A percentile compares a stretch with the other conserved stretches of the same genome.
phyloP scores from a whole-genome alignment of 1,139 yeast species.

The Citeromyces hawaiiensis region DNA sequence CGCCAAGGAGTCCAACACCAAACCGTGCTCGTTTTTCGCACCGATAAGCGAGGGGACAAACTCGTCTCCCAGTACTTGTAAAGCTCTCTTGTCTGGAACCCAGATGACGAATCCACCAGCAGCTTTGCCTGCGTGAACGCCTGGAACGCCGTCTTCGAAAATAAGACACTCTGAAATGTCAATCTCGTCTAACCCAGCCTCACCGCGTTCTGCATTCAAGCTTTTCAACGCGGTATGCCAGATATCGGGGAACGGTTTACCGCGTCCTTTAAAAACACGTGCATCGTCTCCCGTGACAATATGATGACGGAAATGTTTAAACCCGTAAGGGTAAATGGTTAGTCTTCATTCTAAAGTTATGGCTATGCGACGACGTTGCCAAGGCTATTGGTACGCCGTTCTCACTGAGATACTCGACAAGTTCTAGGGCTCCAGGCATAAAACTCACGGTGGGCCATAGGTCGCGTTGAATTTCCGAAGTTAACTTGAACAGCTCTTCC shows the following conservation, averaged over 20 bases:
- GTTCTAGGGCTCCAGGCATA: constrained; percentile 75
- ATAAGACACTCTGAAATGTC: constrained; percentile 69
- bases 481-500: constrained; percentile 40
- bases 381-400: constrained; percentile 65
- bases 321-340: constrained; percentile 46
- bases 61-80: constrained; percentile 32
- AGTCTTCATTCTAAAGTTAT: constrained; percentile 57
- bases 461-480: constrained; percentile 36
- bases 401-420: constrained; percentile 36
- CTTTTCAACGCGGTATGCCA: constrained; percentile 73
- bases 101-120: constrained; percentile 83
- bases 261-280: constrained; percentile 70
- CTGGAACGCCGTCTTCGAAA: constrained; percentile 92
- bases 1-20: constrained; percentile 34
- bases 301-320: constrained; percentile 50
- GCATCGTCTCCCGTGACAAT: constrained; percentile 82
- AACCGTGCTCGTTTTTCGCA: constrained; percentile 30
- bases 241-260: constrained; percentile 89
- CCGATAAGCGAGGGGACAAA: constrained; percentile 28
- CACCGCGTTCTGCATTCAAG: constrained; percentile 33
- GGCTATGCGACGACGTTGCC: constrained; percentile 72
- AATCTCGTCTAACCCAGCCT: constrained; percentile 29
- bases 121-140: constrained; percentile 69
- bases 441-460: constrained; percentile 53
- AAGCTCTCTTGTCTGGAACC: constrained; percentile 79